Evolutionary conservation across 495 filamentous ascomycete species (phyloP).

Genomic region (Hypoxylon perforatum): DNA sequence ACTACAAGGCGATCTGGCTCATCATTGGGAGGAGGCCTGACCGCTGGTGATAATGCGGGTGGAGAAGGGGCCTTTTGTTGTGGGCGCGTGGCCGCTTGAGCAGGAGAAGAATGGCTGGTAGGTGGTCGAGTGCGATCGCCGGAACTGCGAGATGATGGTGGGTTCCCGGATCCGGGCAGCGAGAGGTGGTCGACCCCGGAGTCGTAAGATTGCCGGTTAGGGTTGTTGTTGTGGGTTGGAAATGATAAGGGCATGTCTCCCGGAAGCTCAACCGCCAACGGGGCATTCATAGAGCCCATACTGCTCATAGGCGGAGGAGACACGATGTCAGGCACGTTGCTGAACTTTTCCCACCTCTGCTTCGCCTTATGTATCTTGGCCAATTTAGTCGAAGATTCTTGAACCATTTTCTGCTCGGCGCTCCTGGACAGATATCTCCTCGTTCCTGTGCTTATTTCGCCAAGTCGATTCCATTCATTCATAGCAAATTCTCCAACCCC

Average conservation of each 20-base stretch:
- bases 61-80: conserved; percentile 47
- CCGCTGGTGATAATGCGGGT: conserved; percentile 35
- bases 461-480: conserved; percentile 96
- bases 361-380: conserved; percentile 81
- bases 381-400: conserved; percentile 81
- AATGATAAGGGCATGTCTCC: conserved; percentile 54
- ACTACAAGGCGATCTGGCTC: conserved; percentile 60
- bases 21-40: conserved; percentile 49
- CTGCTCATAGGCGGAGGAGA: conserved; percentile 45
- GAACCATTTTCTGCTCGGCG: conserved; percentile 78
- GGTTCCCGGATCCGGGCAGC: conserved; percentile 42
- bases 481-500: conserved; percentile 98
- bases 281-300: conserved; percentile 51
- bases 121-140: conserved; percentile 49
- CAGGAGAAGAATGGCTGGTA: conserved; percentile 45
- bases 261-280: conserved; percentile 60
- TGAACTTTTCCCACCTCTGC: conserved; percentile 53
- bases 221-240: conserved; percentile 44
- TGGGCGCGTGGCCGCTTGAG: conserved; percentile 45
- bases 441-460: conserved; percentile 93
- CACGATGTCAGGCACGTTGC: conserved; percentile 44
- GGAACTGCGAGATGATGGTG: conserved; percentile 58
- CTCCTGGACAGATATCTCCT: conserved; percentile 80
- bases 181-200: conserved; percentile 56
- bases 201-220: conserved; percentile 59